Evolutionary conservation across 257 asterid species (phyloP).

Genomic region (Anisodus tanguticus): DNA sequence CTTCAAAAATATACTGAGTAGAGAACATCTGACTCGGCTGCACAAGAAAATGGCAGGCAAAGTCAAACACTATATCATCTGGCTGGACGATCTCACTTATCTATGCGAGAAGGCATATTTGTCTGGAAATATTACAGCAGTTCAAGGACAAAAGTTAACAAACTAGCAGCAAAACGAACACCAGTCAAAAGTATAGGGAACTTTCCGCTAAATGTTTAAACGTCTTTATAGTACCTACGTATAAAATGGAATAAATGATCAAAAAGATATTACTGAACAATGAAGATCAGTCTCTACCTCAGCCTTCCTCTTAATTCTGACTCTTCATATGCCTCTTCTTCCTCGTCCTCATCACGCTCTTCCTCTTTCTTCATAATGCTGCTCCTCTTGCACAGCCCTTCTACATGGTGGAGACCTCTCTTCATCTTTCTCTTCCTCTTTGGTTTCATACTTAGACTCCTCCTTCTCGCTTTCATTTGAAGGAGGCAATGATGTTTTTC

Average conservation of each 20-base stretch:
- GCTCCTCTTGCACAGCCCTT: too few relatives aligned
- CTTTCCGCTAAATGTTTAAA: not conserved
- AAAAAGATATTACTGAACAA: not conserved
- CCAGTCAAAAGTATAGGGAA: not conserved
- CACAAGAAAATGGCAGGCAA: not conserved
- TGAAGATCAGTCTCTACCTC: slow-evolving; percentile 55
- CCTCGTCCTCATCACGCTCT: slow-evolving; percentile 61
- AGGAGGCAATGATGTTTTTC: too few relatives aligned
- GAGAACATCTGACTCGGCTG: not conserved
- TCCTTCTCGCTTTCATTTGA: too few relatives aligned
- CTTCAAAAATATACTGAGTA: not conserved
- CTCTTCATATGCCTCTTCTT: slow-evolving; percentile 68
- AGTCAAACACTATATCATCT: not conserved
- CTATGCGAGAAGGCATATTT: not conserved
- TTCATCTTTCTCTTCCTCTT: too few relatives aligned
- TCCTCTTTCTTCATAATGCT: too few relatives aligned
- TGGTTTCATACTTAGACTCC: too few relatives aligned
- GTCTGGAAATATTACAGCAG: not conserved
- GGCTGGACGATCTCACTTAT: not conserved
- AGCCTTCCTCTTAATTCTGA: slow-evolving; percentile 83
- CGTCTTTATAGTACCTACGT: not conserved
- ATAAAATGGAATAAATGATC: not conserved
- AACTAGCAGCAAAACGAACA: too few relatives aligned
- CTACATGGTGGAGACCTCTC: too few relatives aligned
- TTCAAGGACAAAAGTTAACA: not conserved